These are phyloP conservation scores for Kwoniella bestiolae DNA, from an alignment of 768 basidiomycete species.

Conservation along the genomic window DNA sequence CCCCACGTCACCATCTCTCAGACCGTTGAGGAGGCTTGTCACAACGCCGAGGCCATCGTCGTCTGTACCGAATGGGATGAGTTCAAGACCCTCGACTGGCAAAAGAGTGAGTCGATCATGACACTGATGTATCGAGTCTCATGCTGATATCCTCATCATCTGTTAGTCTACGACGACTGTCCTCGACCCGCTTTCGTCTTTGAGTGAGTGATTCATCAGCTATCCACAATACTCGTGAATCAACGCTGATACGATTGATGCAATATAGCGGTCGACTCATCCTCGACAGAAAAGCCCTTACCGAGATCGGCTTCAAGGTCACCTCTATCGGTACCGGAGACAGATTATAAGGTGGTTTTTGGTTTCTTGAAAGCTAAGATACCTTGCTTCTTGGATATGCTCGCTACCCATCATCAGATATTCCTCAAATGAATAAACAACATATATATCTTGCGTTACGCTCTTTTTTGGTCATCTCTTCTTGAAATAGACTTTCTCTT, in stretches of 20 bases:
- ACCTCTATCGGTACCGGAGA: constrained; percentile 58
- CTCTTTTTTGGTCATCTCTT: not conserved
- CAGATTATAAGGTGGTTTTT: constrained; percentile 33
- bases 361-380: not conserved
- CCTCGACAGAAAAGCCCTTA: constrained; percentile 77
- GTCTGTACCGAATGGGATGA: constrained; percentile 96
- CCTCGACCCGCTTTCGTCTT: constrained; percentile 99
- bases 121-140: constrained; percentile 4
- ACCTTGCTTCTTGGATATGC: not conserved
- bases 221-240: not conserved
- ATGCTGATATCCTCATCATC: not conserved
- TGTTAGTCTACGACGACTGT: constrained; percentile 75
- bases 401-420: not conserved
- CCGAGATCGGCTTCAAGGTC: constrained; percentile 82
- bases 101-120: constrained; percentile 58
- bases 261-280: constrained; percentile 62
- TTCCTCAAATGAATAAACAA: not conserved
- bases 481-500: constrained; percentile 6
- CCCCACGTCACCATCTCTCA: constrained; percentile 79
- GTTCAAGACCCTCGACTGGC: constrained; percentile 91
- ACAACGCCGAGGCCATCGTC: constrained; percentile 86
- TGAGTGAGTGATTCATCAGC: constrained; percentile 61
- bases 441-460: not conserved
- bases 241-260: not conserved
- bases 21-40: constrained; percentile 85